Base-by-base conservation (phyloP, 2,329 filamentous ascomycete genomes). In the Trichoderma afroharzianum region DNA sequence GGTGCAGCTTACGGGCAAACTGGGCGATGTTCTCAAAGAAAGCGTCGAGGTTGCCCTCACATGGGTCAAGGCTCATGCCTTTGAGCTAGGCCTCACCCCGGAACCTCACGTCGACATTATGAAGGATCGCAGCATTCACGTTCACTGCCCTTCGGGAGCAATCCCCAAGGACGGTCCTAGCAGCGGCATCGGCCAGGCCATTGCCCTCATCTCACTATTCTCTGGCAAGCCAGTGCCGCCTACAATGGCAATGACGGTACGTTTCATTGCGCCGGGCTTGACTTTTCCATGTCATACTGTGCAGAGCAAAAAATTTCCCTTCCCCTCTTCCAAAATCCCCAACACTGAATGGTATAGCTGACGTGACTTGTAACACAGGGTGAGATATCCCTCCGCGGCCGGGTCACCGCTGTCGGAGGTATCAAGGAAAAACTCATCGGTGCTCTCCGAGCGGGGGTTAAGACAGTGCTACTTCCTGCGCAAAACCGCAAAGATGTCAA, bases 401-500 rank as follows among this genome's bases (percentile, higher is more conserved):
- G 94, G 74, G 92, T 99, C 71, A 93, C 96, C 82, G 94, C 95
- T 30, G 96, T 99, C 43, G 96, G 96, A 68, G 96, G 96, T 21
- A 98, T 99, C 84, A 98, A 98, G 83, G 95, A 99, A 88, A 99
- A 99, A 82, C 87, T 98, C 68, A 98, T 99, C 79, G 96, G 96
- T 26, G 96, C 96, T 9, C 86, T 97, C 79, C 88, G 95, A 70
- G 96, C 96, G 2, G 96, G 96, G 32, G 95, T 99, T 73, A 97
- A 97, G 87, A 95, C 93, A 36, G 95, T 99, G 8, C 81, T 99
- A 72, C 85, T 99, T 8, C 96, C 96, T 3, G 88, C 91, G 36
- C 92, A 93, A 76, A 99, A 99, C 80, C 88, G 91, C 74, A 98
- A 98, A 83, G 96, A 99, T 79, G 92, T 93, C 72, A 93, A 92